phyloP scores from a whole-genome alignment of 2,329 filamentous ascomycete genomes.

The Cordyceps pruinosa region DNA sequence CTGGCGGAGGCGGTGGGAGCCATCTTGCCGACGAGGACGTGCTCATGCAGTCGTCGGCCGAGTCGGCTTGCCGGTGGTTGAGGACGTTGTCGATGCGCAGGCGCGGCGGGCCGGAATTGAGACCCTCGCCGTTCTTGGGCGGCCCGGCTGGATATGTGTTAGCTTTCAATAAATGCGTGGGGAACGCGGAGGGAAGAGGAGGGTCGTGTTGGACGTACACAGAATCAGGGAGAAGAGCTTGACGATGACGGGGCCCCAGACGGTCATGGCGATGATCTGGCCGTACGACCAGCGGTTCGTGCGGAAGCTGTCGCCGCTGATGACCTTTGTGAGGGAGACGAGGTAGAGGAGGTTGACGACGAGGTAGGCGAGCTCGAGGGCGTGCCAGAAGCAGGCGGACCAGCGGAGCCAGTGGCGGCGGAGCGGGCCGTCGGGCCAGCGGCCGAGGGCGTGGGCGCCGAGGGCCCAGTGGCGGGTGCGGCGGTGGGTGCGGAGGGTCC shows the following conservation, averaged over 20 bases:
- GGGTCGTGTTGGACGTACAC: too few species aligned
- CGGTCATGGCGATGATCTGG: conserved; percentile 33
- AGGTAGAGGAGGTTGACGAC: conserved; percentile 33
- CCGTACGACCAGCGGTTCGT: conserved; percentile 31
- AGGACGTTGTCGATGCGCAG: conserved; percentile 34
- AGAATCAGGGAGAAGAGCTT: conserved; percentile 32
- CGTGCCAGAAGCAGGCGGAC: conserved; percentile 28
- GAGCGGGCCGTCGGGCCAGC: conserved; percentile 24
- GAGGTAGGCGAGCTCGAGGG: conserved; percentile 29
- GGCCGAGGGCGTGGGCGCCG: conserved; percentile 26
- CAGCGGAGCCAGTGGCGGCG: conserved; percentile 23
- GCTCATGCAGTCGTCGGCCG: conserved; percentile 11
- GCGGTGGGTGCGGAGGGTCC: conserved; percentile 30
- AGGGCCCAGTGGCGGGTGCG: conserved; percentile 25
- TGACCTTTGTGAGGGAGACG: conserved; percentile 30
- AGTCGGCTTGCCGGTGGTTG: conserved; percentile 23
- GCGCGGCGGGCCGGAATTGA: conserved; percentile 31
- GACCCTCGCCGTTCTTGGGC: conserved; percentile 28
- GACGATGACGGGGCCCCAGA: conserved; percentile 34
- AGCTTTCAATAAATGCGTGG: too few species aligned
- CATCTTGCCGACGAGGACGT: conserved; percentile 5
- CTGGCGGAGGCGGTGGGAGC: neutral
- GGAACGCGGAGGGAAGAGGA: too few species aligned
- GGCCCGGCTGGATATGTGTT: too few species aligned
- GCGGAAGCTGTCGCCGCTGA: conserved; percentile 29